Conservation (phyloP, 2,329 filamentous ascomycete genomes). For the Cladosporium sp. region DNA sequence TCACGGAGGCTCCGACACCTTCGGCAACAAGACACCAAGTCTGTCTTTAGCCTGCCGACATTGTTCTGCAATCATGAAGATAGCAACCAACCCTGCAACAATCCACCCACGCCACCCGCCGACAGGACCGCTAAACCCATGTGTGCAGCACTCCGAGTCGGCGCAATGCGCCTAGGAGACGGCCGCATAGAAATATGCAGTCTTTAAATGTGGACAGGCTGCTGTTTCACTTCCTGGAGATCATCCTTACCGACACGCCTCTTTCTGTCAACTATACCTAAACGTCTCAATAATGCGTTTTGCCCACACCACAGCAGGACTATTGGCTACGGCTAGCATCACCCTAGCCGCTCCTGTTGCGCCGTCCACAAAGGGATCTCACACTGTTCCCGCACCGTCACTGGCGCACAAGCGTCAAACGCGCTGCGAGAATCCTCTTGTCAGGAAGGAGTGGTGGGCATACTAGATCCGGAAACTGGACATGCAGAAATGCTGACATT, state of each 20-base stretch:
- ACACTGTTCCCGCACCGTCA: not conserved
- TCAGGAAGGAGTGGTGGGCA: conserved; percentile 8
- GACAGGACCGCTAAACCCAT: not conserved
- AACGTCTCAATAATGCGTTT: not conserved
- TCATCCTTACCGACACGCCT: not conserved
- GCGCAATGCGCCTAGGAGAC: not conserved
- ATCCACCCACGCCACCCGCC: not conserved
- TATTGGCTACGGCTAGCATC: not conserved
- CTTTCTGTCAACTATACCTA: not conserved
- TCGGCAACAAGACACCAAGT: not conserved
- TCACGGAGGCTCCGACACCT: not conserved
- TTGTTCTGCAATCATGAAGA: not conserved
- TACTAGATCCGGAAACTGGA: not conserved
- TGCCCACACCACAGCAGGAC: not conserved
- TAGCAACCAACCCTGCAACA: not conserved
- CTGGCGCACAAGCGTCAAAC: not conserved
- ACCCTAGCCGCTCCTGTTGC: not conserved
- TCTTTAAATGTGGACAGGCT: not conserved
- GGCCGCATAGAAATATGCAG: not conserved
- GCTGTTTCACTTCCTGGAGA: conserved; percentile 1
- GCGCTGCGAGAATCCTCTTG: not conserved
- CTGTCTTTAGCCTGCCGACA: conserved; percentile 1
- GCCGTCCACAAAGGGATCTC: not conserved
- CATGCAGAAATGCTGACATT: not conserved
- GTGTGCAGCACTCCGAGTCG: not conserved